These are phyloP conservation scores for Cucurbita moschata DNA, from an alignment of 306 rosid genomes.

Conservation along the genomic window DNA sequence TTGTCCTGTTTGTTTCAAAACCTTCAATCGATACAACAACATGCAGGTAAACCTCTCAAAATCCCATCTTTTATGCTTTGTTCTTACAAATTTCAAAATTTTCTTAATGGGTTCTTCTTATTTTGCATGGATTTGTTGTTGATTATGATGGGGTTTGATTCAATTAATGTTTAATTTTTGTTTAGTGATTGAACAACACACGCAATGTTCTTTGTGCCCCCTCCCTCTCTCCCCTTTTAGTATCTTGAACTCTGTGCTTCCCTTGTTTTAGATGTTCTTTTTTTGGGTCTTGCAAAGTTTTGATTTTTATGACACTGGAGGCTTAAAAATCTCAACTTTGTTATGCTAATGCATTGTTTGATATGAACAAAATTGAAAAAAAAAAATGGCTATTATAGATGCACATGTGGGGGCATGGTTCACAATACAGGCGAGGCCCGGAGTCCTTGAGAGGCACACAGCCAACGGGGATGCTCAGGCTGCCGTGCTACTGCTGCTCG, in stretches of 20 bases:
- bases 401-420: conserved; percentile 99
- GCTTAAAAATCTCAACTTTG: background rate
- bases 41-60: conserved; percentile 47
- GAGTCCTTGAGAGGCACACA: conserved; percentile 88
- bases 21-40: conserved; percentile 98
- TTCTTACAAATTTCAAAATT: background rate
- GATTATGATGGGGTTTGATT: background rate
- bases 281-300: background rate
- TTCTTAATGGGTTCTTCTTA: background rate
- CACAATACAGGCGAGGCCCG: conserved; percentile 93
- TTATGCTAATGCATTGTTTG: background rate
- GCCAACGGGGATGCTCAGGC: conserved; percentile 91
- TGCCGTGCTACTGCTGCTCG: conserved; percentile 89
- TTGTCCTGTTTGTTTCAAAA: conserved; percentile 93
- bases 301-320: background rate
- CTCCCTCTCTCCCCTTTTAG: conserved; percentile 10
- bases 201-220: conserved; percentile 75
- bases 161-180: background rate
- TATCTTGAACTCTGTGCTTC: conserved; percentile 71
- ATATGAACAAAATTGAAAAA: background rate
- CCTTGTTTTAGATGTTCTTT: background rate
- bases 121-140: background rate
- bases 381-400: conserved; percentile 23
- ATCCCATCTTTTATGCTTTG: background rate
- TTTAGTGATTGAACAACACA: conserved; percentile 65